phyloP scores from a whole-genome alignment of 768 basidiomycete genomes.

The Saitozyma sp. region DNA sequence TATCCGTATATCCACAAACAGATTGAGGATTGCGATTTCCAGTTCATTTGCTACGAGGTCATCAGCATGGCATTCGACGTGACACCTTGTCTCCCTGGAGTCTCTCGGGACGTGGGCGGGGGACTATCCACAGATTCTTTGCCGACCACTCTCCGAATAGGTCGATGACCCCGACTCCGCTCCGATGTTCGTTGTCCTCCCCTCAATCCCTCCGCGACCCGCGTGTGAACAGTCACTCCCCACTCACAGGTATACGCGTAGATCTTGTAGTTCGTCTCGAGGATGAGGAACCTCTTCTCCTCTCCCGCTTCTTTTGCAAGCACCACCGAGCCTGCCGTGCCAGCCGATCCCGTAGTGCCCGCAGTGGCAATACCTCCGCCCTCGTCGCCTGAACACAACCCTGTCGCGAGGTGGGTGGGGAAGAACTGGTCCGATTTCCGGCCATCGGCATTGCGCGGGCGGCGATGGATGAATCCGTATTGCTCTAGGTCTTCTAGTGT shows the following conservation, averaged over 20 bases:
- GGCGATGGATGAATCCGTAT: constrained; percentile 91
- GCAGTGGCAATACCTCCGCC: constrained; percentile 1
- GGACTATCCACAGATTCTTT: no score
- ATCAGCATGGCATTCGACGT: background rate
- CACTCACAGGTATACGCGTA: constrained; percentile 93
- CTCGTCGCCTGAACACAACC: constrained; percentile 79
- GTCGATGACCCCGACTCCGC: no score
- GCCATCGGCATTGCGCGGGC: constrained; percentile 47
- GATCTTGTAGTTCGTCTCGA: constrained; percentile 97
- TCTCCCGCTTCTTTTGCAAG: constrained; percentile 54
- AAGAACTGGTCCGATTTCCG: constrained; percentile 74
- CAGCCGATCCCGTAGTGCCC: no score
- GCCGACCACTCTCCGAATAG: no score
- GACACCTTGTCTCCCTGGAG: background rate
- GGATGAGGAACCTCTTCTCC: constrained; percentile 81
- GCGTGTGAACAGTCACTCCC: no score
- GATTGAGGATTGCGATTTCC: constrained; percentile 90
- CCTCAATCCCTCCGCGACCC: background rate
- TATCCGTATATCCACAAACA: constrained; percentile 88
- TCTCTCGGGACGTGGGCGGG: no score
- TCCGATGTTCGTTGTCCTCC: background rate
- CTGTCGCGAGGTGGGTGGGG: constrained; percentile 92
- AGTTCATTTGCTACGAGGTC: constrained; percentile 77
- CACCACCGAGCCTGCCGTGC: constrained; percentile 64
- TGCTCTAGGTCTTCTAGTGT: constrained; percentile 90